These are phyloP conservation scores for Carpinus viminea DNA, from an alignment of 306 rosid genomes.

Conservation along the genomic window DNA sequence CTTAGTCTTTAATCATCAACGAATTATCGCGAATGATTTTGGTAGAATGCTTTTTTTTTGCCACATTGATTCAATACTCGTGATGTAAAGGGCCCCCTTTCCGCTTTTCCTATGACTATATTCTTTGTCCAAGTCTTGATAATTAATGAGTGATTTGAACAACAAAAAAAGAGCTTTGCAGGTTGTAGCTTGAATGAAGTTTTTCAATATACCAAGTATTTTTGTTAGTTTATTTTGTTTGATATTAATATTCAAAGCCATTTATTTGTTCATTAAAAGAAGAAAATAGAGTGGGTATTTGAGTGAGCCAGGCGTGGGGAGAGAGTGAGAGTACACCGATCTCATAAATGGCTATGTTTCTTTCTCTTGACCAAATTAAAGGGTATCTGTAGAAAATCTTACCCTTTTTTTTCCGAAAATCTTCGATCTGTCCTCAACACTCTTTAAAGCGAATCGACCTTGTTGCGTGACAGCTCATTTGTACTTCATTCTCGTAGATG, in stretches of 20 bases:
- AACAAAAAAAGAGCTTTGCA: background rate
- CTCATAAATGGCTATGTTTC: background rate
- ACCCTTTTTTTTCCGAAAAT: slow-evolving; percentile 13
- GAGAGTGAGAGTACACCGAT: background rate
- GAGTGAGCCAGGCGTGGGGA: background rate
- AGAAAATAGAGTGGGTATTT: background rate
- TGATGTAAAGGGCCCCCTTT: background rate
- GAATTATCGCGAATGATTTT: background rate
- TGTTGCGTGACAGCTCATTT: slow-evolving; percentile 44
- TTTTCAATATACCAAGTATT: background rate
- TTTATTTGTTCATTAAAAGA: background rate
- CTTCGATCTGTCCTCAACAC: slow-evolving; percentile 17
- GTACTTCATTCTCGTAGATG: slow-evolving; percentile 9
- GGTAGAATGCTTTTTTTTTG: background rate
- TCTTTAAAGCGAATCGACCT: slow-evolving; percentile 25
- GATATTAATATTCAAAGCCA: background rate
- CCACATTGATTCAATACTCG: slow-evolving; percentile 5
- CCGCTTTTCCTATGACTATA: background rate
- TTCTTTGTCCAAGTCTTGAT: background rate
- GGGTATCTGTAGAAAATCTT: slow-evolving; percentile 1
- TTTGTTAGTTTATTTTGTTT: background rate
- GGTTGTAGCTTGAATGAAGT: background rate
- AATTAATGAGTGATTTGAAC: background rate
- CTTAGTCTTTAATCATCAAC: background rate
- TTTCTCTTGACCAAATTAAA: background rate